Evolutionary conservation across 139 green algal genomes (phyloP).

Genomic region (Chlorella sp.): DNA sequence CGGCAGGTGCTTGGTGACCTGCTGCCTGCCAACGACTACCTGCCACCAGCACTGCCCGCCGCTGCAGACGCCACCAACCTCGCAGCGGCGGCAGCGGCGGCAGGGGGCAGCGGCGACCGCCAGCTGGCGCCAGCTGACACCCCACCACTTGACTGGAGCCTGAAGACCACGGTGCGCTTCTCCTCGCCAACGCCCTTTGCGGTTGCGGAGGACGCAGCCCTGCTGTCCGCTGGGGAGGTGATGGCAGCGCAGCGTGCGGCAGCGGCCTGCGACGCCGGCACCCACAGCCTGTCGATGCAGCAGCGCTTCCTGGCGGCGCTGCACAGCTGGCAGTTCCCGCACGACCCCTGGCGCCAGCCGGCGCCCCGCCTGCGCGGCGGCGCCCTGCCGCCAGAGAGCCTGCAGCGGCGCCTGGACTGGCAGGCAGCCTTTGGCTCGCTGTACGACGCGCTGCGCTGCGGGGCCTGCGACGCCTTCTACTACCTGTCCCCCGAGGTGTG

Average conservation of each 20-base stretch:
- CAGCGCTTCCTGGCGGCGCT: constrained; percentile 52
- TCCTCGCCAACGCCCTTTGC: constrained; percentile 40
- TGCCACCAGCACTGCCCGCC: background rate
- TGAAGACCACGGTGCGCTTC: constrained; percentile 48
- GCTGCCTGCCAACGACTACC: background rate
- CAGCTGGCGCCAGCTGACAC: constrained; percentile 14
- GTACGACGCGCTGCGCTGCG: constrained; percentile 51
- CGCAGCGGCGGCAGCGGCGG: background rate
- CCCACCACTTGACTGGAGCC: constrained; percentile 50
- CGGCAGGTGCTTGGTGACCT: background rate
- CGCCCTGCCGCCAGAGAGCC: constrained; percentile 12
- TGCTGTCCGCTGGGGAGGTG: background rate
- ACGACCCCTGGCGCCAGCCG: background rate
- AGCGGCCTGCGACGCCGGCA: background rate
- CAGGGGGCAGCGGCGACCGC: background rate
- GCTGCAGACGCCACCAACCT: background rate
- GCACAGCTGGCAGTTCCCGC: constrained; percentile 63
- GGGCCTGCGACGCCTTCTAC: constrained; percentile 59
- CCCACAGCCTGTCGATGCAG: constrained; percentile 13
- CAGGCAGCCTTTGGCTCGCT: constrained; percentile 57
- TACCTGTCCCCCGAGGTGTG: constrained; percentile 44
- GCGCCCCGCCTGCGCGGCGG: background rate
- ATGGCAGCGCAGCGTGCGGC: constrained; percentile 19
- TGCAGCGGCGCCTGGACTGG: constrained; percentile 52
- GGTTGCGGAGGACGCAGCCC: constrained; percentile 27